A percentile compares a stretch with the other conserved stretches of the same genome.
These are phyloP conservation scores for Micractinium sp. DNA, from an alignment of 139 green algal genomes.

Conservation along the genomic window DNA sequence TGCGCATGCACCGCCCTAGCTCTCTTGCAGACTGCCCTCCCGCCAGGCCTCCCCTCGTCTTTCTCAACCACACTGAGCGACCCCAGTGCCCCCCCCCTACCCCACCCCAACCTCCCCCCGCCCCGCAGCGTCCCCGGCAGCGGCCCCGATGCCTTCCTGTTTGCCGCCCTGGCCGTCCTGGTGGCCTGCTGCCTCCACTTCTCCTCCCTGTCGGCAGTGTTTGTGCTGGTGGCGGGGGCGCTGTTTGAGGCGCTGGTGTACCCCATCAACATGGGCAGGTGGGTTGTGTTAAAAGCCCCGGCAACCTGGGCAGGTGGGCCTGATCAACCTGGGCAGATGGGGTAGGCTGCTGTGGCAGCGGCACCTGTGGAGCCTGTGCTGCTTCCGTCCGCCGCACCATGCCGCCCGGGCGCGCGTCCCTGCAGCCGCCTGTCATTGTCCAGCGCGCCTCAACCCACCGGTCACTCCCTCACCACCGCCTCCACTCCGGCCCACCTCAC, in stretches of 20 bases:
- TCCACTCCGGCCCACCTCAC: too few species aligned
- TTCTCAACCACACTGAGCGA: not conserved
- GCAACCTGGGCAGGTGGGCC: not conserved
- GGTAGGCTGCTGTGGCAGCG: not conserved
- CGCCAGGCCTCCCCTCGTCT: too few species aligned
- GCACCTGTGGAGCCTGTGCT: too few species aligned
- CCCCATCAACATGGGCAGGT: slow-evolving; percentile 48
- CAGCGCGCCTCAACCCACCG: too few species aligned
- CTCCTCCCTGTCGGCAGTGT: slow-evolving; percentile 42
- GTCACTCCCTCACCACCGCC: too few species aligned
- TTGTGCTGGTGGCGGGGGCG: slow-evolving; percentile 46
- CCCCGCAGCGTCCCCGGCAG: not conserved
- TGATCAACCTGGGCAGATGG: not conserved
- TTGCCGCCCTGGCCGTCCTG: slow-evolving; percentile 43
- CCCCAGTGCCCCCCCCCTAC: not conserved
- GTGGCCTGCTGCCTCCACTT: slow-evolving; percentile 42
- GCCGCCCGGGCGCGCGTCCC: too few species aligned
- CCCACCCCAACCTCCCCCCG: not conserved
- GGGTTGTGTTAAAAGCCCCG: not conserved
- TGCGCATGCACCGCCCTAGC: too few species aligned
- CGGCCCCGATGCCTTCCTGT: slow-evolving; percentile 45
- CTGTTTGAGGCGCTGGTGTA: slow-evolving; percentile 36
- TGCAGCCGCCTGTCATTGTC: too few species aligned
- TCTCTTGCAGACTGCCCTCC: too few species aligned
- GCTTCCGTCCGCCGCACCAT: too few species aligned